phyloP scores from a whole-genome alignment of 352 stramenopile species.

The Pythium scleroteichum region DNA sequence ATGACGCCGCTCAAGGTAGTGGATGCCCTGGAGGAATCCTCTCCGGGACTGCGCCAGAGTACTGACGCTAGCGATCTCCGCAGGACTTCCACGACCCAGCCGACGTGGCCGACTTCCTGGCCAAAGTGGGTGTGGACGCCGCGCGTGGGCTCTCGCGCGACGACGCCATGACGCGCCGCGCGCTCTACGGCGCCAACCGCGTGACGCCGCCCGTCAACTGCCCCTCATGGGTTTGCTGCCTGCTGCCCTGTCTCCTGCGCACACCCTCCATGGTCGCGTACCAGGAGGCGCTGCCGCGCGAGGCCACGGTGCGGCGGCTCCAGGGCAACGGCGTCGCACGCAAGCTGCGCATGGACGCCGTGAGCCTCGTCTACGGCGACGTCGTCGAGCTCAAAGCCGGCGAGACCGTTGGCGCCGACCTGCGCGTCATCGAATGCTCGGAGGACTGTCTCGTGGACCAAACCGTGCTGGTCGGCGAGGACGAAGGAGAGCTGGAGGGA shows the following conservation, averaged over 20 bases:
- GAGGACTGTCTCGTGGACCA: slow-evolving; percentile 76
- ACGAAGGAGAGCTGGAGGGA: slow-evolving; percentile 38
- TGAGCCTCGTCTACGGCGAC: slow-evolving; percentile 90
- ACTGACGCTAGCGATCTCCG: neutral
- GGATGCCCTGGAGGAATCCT: too few relatives aligned
- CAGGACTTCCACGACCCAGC: slow-evolving; percentile 28
- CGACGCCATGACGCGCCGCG: slow-evolving; percentile 67
- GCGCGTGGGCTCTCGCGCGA: slow-evolving; percentile 62
- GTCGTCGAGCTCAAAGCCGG: slow-evolving; percentile 90
- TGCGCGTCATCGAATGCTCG: slow-evolving; percentile 80
- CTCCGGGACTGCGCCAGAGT: neutral
- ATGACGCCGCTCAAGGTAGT: slow-evolving; percentile 15
- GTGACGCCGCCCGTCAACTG: slow-evolving; percentile 91
- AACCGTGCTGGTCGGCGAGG: slow-evolving; percentile 39
- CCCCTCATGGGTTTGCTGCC: slow-evolving; percentile 92
- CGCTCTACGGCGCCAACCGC: slow-evolving; percentile 85
- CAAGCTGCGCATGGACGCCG: slow-evolving; percentile 90
- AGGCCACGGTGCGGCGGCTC: slow-evolving; percentile 84
- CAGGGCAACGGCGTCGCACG: slow-evolving; percentile 39
- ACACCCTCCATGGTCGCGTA: slow-evolving; percentile 92
- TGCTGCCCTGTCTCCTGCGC: slow-evolving; percentile 93
- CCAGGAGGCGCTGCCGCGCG: slow-evolving; percentile 77
- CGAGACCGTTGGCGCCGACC: slow-evolving; percentile 90
- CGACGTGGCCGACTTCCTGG: slow-evolving; percentile 54
- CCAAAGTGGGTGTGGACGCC: slow-evolving; percentile 60